Evolutionary conservation across 2,329 filamentous ascomycete species (phyloP).

Genomic region (Aureobasidium namibiae): DNA sequence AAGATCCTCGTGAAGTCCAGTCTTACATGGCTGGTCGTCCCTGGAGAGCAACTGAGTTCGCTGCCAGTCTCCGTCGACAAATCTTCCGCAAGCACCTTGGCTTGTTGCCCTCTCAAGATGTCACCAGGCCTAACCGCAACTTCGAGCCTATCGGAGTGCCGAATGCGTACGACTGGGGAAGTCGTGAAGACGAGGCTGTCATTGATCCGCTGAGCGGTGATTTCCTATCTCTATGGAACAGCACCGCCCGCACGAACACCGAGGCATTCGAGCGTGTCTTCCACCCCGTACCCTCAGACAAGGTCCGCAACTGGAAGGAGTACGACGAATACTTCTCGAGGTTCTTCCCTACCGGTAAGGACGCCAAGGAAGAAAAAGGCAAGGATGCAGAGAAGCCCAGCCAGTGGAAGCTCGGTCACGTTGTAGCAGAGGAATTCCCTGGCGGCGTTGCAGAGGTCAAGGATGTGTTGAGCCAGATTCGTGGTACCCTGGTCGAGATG

Average conservation of each 20-base stretch:
- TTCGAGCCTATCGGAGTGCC: conserved; percentile 49
- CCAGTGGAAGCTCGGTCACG: conserved; percentile 76
- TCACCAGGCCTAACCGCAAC: conserved; percentile 52
- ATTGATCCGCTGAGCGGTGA: conserved; percentile 62
- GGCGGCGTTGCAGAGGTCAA: conserved; percentile 41
- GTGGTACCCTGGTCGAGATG: conserved; percentile 68
- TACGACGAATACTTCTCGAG: conserved; percentile 64
- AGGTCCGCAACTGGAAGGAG: conserved; percentile 61
- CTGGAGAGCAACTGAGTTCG: conserved; percentile 66
- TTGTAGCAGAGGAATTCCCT: conserved; percentile 51
- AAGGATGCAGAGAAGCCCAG: conserved; percentile 29
- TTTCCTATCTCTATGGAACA: conserved; percentile 65
- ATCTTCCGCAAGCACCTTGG: conserved; percentile 91
- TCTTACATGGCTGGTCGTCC: conserved; percentile 65
- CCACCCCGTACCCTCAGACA: conserved; percentile 66
- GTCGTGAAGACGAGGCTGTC: conserved; percentile 48
- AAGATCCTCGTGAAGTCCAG: conserved; percentile 63
- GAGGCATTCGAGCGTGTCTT: conserved; percentile 74
- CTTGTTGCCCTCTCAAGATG: conserved; percentile 64
- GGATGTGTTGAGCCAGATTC: conserved; percentile 64
- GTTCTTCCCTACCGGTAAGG: conserved; percentile 48
- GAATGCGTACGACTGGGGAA: conserved; percentile 45
- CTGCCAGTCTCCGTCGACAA: conserved; percentile 70
- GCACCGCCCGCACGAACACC: conserved; percentile 68
- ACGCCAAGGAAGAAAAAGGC: conserved; percentile 37